Evolutionary conservation across 805 yeast species (phyloP).

Genomic region (Saturnispora sanitii): DNA sequence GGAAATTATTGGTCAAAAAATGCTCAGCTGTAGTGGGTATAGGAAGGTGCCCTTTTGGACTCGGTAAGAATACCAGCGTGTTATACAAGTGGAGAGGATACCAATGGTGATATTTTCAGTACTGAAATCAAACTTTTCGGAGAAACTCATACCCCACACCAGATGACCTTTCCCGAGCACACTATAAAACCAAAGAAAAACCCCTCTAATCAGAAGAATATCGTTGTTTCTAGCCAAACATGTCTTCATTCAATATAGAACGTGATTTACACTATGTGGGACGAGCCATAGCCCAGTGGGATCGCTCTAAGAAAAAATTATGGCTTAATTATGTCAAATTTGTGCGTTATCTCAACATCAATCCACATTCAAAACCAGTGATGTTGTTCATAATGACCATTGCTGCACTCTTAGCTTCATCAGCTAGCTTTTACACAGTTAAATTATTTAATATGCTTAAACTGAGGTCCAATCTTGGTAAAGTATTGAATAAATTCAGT

Average conservation of each 20-base stretch:
- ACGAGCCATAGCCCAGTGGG: slow-evolving; percentile 5
- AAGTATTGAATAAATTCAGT: background rate
- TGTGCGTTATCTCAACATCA: slow-evolving; percentile 19
- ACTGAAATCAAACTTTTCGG: background rate
- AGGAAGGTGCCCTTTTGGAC: background rate
- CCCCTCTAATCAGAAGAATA: too few species aligned
- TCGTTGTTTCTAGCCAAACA: too few species aligned
- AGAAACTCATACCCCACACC: background rate
- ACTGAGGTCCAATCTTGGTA: slow-evolving; percentile 5
- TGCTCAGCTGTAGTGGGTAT: background rate
- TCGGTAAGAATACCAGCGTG: background rate
- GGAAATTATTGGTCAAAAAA: background rate
- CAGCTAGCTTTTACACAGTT: slow-evolving; percentile 18
- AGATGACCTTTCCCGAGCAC: slow-evolving; percentile 5
- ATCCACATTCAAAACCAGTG: slow-evolving; percentile 26
- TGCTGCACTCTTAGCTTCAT: slow-evolving; percentile 17
- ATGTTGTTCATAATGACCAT: slow-evolving; percentile 25
- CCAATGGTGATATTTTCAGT: background rate
- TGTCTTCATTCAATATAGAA: too few species aligned
- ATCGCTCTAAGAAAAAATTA: slow-evolving; percentile 8
- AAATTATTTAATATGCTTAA: slow-evolving; percentile 18
- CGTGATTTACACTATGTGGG: slow-evolving; percentile 1
- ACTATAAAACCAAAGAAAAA: too few species aligned
- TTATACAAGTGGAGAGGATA: background rate
- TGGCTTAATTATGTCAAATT: slow-evolving; percentile 13